Evolutionary conservation across 495 filamentous ascomycete genomes (phyloP).

Genomic region (Durotheca rogersii): DNA sequence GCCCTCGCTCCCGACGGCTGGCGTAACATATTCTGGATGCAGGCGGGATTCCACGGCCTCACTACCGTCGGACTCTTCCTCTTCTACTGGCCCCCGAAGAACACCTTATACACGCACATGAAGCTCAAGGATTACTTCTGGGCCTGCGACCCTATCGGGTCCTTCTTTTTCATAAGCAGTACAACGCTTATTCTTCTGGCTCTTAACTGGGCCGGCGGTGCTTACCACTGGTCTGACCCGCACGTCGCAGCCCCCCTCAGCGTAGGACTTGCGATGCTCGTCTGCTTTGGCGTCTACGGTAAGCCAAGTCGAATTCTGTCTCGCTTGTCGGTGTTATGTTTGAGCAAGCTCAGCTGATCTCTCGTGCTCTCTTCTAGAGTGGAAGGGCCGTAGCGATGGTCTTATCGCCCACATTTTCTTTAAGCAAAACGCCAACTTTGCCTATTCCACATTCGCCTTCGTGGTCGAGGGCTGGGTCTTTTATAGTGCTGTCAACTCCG

Average conservation of each 20-base stretch:
- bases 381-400: slow-evolving; percentile 53
- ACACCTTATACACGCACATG: slow-evolving; percentile 44
- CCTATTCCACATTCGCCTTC: slow-evolving; percentile 53
- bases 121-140: slow-evolving; percentile 46
- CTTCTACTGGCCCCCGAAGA: slow-evolving; percentile 52
- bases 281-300: slow-evolving; percentile 51
- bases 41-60: slow-evolving; percentile 53
- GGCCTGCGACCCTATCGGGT: slow-evolving; percentile 57
- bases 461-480: slow-evolving; percentile 61
- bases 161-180: slow-evolving; percentile 48
- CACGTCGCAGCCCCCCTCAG: slow-evolving; percentile 53
- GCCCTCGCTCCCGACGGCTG: slow-evolving; percentile 48
- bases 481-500: slow-evolving; percentile 57
- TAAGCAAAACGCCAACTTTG: slow-evolving; percentile 52
- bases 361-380: no score
- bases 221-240: slow-evolving; percentile 48
- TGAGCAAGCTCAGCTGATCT: no score
- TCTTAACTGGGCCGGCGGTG: slow-evolving; percentile 54
- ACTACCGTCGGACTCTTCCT: slow-evolving; percentile 49
- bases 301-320: slow-evolving; percentile 3
- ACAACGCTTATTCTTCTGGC: slow-evolving; percentile 53
- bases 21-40: slow-evolving; percentile 61
- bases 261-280: slow-evolving; percentile 47
- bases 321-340: not conserved
- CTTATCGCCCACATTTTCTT: slow-evolving; percentile 59